phyloP scores from a whole-genome alignment of 2,329 filamentous ascomycete species.

The Fusarium buharicum region DNA sequence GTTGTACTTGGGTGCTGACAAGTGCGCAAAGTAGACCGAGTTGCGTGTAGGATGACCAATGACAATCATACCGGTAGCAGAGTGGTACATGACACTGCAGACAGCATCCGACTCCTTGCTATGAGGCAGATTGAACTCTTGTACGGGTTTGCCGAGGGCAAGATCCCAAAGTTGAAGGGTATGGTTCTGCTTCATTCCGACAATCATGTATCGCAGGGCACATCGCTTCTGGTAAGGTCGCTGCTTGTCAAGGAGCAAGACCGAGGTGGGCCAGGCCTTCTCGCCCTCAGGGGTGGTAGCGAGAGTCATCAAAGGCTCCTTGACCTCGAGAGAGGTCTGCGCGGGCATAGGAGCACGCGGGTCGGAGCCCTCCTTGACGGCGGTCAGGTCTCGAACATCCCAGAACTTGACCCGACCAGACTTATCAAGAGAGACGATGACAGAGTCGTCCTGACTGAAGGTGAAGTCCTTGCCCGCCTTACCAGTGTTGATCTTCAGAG shows the following conservation, averaged over 20 bases:
- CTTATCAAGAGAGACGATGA: conserved; percentile 96
- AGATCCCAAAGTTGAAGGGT: conserved; percentile 98
- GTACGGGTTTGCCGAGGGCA: conserved; percentile 91
- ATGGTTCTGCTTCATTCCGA: conserved; percentile 99
- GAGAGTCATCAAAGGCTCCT: conserved; percentile 85
- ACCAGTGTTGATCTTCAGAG: conserved; percentile 92
- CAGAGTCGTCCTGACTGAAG: conserved; percentile 95
- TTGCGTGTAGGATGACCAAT: conserved; percentile 97
- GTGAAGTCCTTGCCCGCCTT: conserved; percentile 99
- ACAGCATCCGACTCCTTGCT: conserved; percentile 97
- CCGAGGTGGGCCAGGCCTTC: conserved; percentile 96
- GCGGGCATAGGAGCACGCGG: conserved; percentile 63
- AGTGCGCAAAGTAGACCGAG: conserved; percentile 95
- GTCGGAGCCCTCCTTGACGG: conserved; percentile 62
- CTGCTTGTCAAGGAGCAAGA: conserved; percentile 95
- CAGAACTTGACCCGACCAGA: conserved; percentile 97
- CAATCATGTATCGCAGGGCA: conserved; percentile 92
- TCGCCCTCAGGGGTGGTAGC: conserved; percentile 87
- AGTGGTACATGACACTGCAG: conserved; percentile 95
- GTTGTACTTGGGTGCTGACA: conserved; percentile 93
- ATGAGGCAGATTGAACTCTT: conserved; percentile 96
- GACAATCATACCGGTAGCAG: conserved; percentile 89
- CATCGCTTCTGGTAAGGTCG: conserved; percentile 90
- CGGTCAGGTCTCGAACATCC: conserved; percentile 86
- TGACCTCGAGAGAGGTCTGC: conserved; percentile 76